phyloP scores from a whole-genome alignment of 306 rosid species.

The Luffa aegyptiaca region DNA sequence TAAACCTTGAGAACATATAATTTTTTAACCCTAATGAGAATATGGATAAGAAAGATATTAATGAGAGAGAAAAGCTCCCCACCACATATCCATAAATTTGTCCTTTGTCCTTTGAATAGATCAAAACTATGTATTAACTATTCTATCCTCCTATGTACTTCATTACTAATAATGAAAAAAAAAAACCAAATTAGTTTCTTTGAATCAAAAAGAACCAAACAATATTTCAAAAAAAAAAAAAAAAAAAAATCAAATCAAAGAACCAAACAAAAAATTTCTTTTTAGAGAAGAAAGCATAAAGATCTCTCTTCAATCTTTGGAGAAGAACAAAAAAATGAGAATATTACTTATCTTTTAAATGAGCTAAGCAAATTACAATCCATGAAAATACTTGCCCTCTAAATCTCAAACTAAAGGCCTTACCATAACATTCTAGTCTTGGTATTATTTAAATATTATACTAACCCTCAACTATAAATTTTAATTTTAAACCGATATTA shows the following conservation, averaged over 20 bases:
- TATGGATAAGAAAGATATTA: not conserved
- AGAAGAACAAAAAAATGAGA: not conserved
- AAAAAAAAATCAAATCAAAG: not conserved
- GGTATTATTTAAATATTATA: no score
- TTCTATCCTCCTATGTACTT: not conserved
- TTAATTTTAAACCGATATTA: no score
- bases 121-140: no score
- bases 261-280: not conserved
- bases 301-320: not conserved
- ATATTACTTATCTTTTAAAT: not conserved
- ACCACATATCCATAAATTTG: not conserved
- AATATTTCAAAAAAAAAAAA: no score
- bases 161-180: no score
- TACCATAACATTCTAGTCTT: no score
- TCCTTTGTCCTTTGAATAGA: not conserved
- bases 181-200: not conserved
- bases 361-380: not conserved
- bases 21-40: not conserved
- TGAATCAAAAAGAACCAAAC: not conserved
- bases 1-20: no score
- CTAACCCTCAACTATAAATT: no score
- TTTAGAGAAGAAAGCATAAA: not conserved
- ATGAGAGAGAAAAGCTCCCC: not conserved
- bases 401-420: no score
- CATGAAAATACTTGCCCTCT: no score